Evolutionary conservation across 2,329 filamentous ascomycete genomes (phyloP).

Genomic region (Rhynchosporium agropyri): DNA sequence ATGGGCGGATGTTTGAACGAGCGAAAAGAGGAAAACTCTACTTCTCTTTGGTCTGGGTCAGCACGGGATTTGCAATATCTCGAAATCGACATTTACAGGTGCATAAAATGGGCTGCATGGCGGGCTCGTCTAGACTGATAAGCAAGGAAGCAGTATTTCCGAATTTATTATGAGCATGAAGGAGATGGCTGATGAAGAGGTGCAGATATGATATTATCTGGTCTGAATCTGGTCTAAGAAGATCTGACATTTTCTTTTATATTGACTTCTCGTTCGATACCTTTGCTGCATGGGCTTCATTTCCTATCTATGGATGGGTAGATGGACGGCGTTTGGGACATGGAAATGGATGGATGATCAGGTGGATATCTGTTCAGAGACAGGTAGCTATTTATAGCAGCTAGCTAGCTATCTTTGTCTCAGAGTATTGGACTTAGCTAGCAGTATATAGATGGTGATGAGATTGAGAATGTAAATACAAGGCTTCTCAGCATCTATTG

Average conservation of each 20-base stretch:
- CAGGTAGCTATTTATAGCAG: neutral
- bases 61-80: too few relatives aligned
- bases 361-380: neutral
- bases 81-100: neutral
- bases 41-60: neutral
- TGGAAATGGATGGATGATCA: neutral
- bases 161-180: neutral
- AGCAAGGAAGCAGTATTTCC: too few relatives aligned
- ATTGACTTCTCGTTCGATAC: slow-evolving; percentile 3
- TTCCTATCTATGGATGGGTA: neutral
- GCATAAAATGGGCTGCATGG: slow-evolving; percentile 8
- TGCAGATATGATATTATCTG: neutral
- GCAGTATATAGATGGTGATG: too few relatives aligned
- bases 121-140: neutral
- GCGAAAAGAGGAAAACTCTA: too few relatives aligned
- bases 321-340: neutral
- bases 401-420: too few relatives aligned
- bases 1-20: too few relatives aligned
- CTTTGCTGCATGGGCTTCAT: slow-evolving; percentile 2
- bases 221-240: too few relatives aligned
- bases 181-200: neutral
- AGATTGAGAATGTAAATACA: too few relatives aligned
- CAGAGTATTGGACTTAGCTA: too few relatives aligned
- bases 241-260: neutral
- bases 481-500: too few relatives aligned